These are phyloP conservation scores for Beauveria varroae DNA, from an alignment of 2,329 filamentous ascomycete species.

Conservation along the genomic window DNA sequence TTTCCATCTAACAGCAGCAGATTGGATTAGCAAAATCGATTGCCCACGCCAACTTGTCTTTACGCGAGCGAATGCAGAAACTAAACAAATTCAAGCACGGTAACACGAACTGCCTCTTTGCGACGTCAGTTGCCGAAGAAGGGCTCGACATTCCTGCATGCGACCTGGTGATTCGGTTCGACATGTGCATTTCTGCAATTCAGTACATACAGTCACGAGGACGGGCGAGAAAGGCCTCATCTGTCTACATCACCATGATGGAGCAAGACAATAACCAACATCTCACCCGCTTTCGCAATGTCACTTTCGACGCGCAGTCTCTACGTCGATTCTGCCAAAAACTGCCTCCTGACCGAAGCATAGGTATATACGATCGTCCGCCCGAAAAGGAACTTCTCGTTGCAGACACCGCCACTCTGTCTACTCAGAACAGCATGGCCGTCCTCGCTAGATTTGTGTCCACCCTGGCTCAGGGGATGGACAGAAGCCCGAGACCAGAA, in stretches of 20 bases:
- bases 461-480: slow-evolving; percentile 38
- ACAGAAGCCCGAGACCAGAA: slow-evolving; percentile 33
- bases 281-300: slow-evolving; percentile 46
- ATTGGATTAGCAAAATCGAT: slow-evolving; percentile 23
- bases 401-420: slow-evolving; percentile 65
- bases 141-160: slow-evolving; percentile 62
- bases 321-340: slow-evolving; percentile 71
- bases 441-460: slow-evolving; percentile 68
- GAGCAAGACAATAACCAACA: slow-evolving; percentile 63
- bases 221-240: slow-evolving; percentile 69
- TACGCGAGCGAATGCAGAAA: slow-evolving; percentile 65
- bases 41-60: slow-evolving; percentile 54
- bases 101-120: slow-evolving; percentile 55
- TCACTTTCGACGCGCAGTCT: slow-evolving; percentile 49
- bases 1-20: slow-evolving; percentile 16
- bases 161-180: slow-evolving; percentile 66
- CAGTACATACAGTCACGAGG: slow-evolving; percentile 93
- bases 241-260: slow-evolving; percentile 77
- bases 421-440: slow-evolving; percentile 64
- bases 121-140: slow-evolving; percentile 61
- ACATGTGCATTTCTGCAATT: slow-evolving; percentile 83
- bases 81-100: slow-evolving; percentile 58
- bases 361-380: slow-evolving; percentile 20
- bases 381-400: slow-evolving; percentile 51
- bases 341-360: slow-evolving; percentile 65